phyloP scores from a whole-genome alignment of 2,329 filamentous ascomycete genomes.

The Chaetothyriales sp. region DNA sequence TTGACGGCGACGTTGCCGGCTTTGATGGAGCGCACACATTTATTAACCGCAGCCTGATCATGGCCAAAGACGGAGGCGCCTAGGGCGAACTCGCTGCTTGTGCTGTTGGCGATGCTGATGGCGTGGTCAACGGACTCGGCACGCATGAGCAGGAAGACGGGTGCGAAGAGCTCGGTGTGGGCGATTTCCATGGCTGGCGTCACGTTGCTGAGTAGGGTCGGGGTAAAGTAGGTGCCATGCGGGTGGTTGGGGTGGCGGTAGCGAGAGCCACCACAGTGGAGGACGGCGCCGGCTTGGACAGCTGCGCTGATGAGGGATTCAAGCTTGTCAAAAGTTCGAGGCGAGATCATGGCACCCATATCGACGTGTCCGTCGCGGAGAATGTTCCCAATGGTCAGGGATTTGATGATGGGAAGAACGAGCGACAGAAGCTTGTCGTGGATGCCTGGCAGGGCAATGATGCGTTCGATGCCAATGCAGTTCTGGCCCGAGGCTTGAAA shows the following conservation, averaged over 20 bases:
- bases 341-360: slow-evolving; percentile 79
- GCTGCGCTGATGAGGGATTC: slow-evolving; percentile 66
- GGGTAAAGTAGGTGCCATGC: slow-evolving; percentile 76
- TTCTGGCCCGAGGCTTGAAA: slow-evolving; percentile 89
- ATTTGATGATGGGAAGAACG: slow-evolving; percentile 58
- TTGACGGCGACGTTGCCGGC: slow-evolving; percentile 90
- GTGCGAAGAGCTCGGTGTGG: slow-evolving; percentile 81
- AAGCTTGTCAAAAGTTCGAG: slow-evolving; percentile 56
- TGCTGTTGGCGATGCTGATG: slow-evolving; percentile 67
- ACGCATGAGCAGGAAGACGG: slow-evolving; percentile 73
- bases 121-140: slow-evolving; percentile 51
- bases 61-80: slow-evolving; percentile 77
- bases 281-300: slow-evolving; percentile 59
- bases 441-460: slow-evolving; percentile 62
- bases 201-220: slow-evolving; percentile 83
- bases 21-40: slow-evolving; percentile 52
- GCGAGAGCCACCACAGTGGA: slow-evolving; percentile 65
- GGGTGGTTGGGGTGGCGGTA: slow-evolving; percentile 57
- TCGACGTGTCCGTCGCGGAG: slow-evolving; percentile 45
- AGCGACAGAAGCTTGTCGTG: slow-evolving; percentile 58
- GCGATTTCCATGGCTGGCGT: slow-evolving; percentile 74
- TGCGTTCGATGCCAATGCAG: slow-evolving; percentile 90
- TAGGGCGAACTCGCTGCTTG: slow-evolving; percentile 67
- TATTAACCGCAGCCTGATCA: slow-evolving; percentile 45
- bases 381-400: slow-evolving; percentile 59